Conservation (phyloP, 257 asterid species). For the Cruciata laevipes region DNA sequence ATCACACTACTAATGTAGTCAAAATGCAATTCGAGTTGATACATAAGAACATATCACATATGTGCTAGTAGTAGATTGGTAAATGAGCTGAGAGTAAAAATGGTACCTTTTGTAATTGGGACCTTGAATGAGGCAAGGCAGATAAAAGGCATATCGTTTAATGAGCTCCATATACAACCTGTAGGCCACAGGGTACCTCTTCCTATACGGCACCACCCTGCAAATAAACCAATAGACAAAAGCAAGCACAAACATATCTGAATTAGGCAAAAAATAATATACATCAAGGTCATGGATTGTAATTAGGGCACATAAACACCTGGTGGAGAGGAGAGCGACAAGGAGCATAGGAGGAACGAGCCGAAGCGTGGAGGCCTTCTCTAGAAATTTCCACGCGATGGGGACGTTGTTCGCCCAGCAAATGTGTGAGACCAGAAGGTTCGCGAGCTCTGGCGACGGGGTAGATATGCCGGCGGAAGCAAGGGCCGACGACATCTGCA, state of each 20-base stretch:
- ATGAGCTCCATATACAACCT: conserved; percentile 87
- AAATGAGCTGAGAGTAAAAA: not conserved
- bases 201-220: conserved; percentile 71
- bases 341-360: conserved; percentile 74
- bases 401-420: conserved; percentile 81
- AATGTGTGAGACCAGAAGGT: conserved; percentile 67
- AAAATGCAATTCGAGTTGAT: not conserved
- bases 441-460: conserved; percentile 76
- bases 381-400: conserved; percentile 83
- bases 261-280: not conserved
- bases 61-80: not conserved
- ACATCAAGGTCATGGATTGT: not conserved
- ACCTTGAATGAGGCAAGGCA: conserved; percentile 63
- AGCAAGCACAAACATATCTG: not conserved
- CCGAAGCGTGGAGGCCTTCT: conserved; percentile 65
- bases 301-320: conserved; percentile 28
- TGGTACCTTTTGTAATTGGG: conserved; percentile 73
- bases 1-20: not conserved
- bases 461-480: conserved; percentile 52
- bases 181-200: conserved; percentile 69
- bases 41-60: no score
- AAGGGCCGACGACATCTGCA: conserved; percentile 60
- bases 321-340: conserved; percentile 69
- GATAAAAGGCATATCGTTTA: conserved; percentile 66
- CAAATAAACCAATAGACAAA: not conserved